phyloP scores from a whole-genome alignment of 495 filamentous ascomycete genomes.

The Hypoxylon fragiforme region DNA sequence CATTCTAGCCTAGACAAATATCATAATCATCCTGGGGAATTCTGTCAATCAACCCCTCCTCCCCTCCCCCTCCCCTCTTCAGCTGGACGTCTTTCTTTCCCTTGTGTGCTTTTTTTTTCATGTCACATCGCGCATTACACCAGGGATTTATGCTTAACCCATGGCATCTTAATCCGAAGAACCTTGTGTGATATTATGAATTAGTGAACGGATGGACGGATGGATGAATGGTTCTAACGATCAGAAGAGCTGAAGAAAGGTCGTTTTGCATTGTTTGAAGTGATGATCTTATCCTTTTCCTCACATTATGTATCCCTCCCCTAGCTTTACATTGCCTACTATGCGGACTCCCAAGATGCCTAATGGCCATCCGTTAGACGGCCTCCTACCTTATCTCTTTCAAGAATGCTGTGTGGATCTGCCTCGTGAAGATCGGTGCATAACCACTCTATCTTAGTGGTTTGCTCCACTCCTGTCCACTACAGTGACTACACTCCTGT shows the following conservation, averaged over 20 bases:
- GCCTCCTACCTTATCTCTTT: conserved; percentile 33
- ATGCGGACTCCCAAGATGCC: no score
- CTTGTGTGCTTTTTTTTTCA: not conserved
- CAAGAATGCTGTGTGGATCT: conserved; percentile 25
- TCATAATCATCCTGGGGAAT: not conserved
- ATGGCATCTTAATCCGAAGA: conserved; percentile 7
- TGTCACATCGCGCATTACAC: conserved; percentile 5
- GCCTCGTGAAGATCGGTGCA: conserved; percentile 31
- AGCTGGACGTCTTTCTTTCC: no score
- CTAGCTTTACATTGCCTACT: not conserved
- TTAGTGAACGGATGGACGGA: no score
- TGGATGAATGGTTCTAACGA: no score
- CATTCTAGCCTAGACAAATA: no score
- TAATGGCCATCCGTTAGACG: conserved; percentile 21
- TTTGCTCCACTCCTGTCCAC: conserved; percentile 4
- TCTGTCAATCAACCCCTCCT: not conserved
- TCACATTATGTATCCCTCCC: no score
- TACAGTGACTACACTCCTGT: not conserved
- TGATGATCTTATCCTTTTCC: no score
- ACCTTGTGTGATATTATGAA: no score
- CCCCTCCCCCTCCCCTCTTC: not conserved
- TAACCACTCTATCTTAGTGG: conserved; percentile 22
- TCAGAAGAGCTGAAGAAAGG: conserved; percentile 4
- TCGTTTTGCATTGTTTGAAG: conserved; percentile 25
- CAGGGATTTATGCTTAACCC: conserved; percentile 13